Evolutionary conservation across 2,329 filamentous ascomycete species (phyloP), one percentile per base, ranked within the genome.

Genomic region (Hawksworthiomyces lignivorus): DNA sequence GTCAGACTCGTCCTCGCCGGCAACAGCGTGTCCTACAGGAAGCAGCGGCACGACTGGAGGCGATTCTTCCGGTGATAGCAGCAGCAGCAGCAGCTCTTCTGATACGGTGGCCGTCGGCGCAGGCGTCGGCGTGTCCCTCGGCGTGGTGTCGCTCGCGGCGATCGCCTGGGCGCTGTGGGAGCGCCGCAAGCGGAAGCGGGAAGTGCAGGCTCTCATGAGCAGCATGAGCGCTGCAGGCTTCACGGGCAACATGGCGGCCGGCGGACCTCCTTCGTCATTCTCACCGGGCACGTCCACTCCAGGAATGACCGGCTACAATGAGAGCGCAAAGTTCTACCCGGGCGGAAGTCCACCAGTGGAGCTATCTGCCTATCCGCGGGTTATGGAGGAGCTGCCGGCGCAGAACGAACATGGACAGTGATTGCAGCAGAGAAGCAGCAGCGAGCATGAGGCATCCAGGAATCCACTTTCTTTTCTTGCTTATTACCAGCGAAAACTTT

Each of bases 111-210:
- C 41, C n/a, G 44, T 49, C 14, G 47, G 47, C 2, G 47, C 33
- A 4, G 47, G 47, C 35, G 44, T 49, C 5, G 47, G 47, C 21
- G 44, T 47, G 8, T 35, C 41, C 4, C 36, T 49, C 5, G 47
- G 47, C 17, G 41, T 42, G 8, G 20, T 45, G 8, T 19, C 31
- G 6, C 4, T 40, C 9, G 39, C 41, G 7, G 39, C 39, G 5
- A 12, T 44, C 22, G 38, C 36, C 4, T 47, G 47, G 47, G 47
- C 47, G 6, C 29, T 47, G 17, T 49, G 34, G 39, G 44, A 47
- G 30, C 46, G 46, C 19, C 39, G 46, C 18, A 27, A 27, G 28
- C 35, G 44, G 10, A 20, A 17, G 14, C 29, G 39, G 41, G 44
- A 43, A 41, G 30, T 39, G 27, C 21, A 30, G n/a, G 34, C 32